Conservation (phyloP, 768 basidiomycete genomes). For the Boletus sp. region DNA sequence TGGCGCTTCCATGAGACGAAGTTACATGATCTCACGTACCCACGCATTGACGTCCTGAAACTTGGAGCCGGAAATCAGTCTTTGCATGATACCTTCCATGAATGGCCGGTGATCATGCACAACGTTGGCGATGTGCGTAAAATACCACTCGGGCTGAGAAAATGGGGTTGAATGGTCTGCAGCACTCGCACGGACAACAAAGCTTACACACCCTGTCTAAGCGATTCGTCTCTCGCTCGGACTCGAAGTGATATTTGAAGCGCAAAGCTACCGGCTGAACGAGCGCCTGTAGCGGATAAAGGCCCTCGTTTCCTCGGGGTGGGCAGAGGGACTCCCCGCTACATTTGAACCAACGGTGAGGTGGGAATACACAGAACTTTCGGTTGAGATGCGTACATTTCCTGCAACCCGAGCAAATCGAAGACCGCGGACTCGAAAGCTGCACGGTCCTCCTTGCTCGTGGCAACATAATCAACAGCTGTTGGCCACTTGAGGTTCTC, state of each 20-base stretch:
- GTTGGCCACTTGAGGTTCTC: conserved; percentile 87
- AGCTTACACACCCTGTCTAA: conserved; percentile 71
- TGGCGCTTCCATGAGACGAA: neutral
- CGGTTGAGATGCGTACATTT: conserved; percentile 52
- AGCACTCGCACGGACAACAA: neutral
- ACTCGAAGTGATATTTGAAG: conserved; percentile 95
- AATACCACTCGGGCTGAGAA: conserved; percentile 92
- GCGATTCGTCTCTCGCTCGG: conserved; percentile 80
- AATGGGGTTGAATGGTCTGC: neutral
- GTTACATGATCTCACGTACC: conserved; percentile 42
- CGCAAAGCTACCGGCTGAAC: conserved; percentile 79
- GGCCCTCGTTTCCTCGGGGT: conserved; percentile 38
- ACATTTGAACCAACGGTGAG: conserved; percentile 5
- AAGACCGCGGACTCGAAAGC: conserved; percentile 75
- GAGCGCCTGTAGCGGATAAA: conserved; percentile 84
- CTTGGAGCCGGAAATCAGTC: conserved; percentile 59
- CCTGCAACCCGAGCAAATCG: conserved; percentile 76
- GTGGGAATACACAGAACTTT: neutral
- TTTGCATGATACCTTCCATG: conserved; percentile 73
- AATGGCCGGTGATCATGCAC: conserved; percentile 82
- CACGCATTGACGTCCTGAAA: conserved; percentile 67
- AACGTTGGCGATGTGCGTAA: conserved; percentile 86
- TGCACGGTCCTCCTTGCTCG: conserved; percentile 47
- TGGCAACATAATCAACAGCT: conserved; percentile 59
- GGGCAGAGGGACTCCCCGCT: conserved; percentile 55